These are phyloP conservation scores for Trypanosoma congolense DNA, from an alignment of 208 protist genomes.

Conservation along the genomic window DNA sequence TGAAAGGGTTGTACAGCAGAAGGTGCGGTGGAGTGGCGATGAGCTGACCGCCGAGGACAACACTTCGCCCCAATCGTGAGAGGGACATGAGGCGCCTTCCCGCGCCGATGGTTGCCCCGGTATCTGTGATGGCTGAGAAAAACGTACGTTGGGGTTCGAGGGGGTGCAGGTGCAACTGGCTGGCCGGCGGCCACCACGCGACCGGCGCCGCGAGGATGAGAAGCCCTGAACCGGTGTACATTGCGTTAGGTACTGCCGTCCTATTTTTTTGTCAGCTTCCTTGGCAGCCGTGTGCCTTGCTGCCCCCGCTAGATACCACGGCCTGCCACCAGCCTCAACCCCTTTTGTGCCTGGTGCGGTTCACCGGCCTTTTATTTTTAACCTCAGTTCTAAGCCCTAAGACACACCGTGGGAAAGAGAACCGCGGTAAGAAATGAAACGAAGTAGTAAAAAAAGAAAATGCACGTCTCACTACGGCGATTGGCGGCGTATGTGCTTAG, in stretches of 20 bases:
- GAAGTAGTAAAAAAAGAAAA: too few relatives aligned
- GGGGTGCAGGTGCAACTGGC: constrained; percentile 35
- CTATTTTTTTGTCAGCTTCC: neutral
- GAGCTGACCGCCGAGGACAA: constrained; percentile 34
- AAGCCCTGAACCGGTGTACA: constrained; percentile 1
- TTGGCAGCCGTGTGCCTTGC: neutral
- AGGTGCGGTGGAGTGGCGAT: constrained; percentile 7
- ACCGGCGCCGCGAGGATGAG: constrained; percentile 44
- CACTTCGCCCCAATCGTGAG: constrained; percentile 49
- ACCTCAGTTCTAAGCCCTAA: too few relatives aligned
- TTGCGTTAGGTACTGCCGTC: neutral
- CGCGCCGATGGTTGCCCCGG: constrained; percentile 17
- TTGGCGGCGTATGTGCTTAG: too few relatives aligned
- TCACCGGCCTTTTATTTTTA: too few relatives aligned
- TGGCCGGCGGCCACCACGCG: constrained; percentile 67
- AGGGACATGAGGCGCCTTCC: constrained; percentile 25
- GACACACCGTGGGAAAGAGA: too few relatives aligned
- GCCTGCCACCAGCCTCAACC: too few relatives aligned
- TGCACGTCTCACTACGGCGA: too few relatives aligned
- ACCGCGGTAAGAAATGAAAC: too few relatives aligned
- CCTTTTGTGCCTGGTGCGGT: too few relatives aligned
- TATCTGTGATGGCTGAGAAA: constrained; percentile 33
- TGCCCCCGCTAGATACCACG: too few relatives aligned
- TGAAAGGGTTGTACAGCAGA: constrained; percentile 42
- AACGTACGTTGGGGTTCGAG: constrained; percentile 36